phyloP scores from a whole-genome alignment of 805 yeast genomes.

The Spathaspora gorwiae region DNA sequence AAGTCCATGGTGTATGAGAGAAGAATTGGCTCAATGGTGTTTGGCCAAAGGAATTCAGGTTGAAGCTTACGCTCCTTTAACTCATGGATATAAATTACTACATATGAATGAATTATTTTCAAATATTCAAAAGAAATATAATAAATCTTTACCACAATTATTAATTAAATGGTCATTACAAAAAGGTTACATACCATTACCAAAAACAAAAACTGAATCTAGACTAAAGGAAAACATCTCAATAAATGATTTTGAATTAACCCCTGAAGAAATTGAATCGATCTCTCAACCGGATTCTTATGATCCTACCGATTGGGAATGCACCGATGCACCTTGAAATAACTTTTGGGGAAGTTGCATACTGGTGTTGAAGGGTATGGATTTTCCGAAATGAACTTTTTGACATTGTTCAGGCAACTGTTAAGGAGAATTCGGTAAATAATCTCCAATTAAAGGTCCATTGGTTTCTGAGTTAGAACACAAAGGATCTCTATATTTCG shows the following conservation, averaged over 20 bases:
- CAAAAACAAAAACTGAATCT: constrained; percentile 22
- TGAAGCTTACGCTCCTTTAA: constrained; percentile 37
- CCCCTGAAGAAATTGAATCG: constrained; percentile 17
- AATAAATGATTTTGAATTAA: constrained; percentile 23
- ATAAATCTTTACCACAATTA: constrained; percentile 41
- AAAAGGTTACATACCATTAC: constrained; percentile 39
- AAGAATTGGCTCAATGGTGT: constrained; percentile 31
- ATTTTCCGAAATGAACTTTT: too few relatives aligned
- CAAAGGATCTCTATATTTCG: too few relatives aligned
- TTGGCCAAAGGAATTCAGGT: constrained; percentile 20
- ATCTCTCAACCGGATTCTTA: constrained; percentile 41
- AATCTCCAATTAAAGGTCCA: too few relatives aligned
- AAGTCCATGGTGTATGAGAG: constrained; percentile 47
- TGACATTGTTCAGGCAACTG: too few relatives aligned
- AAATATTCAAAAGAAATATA: constrained; percentile 29
- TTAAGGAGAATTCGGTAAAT: too few relatives aligned
- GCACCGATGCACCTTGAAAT: constrained; percentile 50
- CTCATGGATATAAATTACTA: constrained; percentile 35
- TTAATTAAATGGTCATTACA: constrained; percentile 48
- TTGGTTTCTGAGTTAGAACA: too few relatives aligned
- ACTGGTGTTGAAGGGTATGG: too few relatives aligned
- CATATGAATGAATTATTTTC: constrained; percentile 12
- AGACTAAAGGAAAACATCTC: constrained; percentile 22
- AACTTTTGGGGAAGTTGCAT: too few relatives aligned
- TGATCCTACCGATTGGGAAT: constrained; percentile 77